Base-by-base conservation (phyloP, 805 yeast genomes). In the Candida namnaoensis region DNA sequence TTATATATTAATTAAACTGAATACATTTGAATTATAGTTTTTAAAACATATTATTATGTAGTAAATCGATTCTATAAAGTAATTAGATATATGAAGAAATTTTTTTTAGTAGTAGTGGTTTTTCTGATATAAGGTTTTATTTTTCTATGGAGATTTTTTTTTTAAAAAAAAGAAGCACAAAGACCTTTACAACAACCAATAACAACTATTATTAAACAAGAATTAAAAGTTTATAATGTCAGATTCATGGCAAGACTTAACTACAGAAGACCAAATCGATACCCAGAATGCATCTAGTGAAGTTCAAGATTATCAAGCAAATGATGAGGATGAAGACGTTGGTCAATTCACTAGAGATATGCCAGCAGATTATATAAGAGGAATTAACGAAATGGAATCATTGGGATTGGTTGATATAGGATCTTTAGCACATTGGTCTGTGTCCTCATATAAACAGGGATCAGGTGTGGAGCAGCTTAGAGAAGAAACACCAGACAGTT, bases 341-440 rank as follows among this genome's bases (percentile, higher is more conserved):
- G 28, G 7, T n/a, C 25, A 27, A 12, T 39, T 36, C 13, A 11
- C 7, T 7, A 15, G 10, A 10, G 32, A 23, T 26, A 24, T 12
- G 15, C 15, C 15, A 7, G 15, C 28, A 7, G 35, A 36, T 7
- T 25, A 24, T 15, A 7, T 41, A 10, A 26, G 55, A 47, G 86
- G 84, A 0, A 57, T 80, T 4, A 69, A 70, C 41, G 76, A 73
- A 38, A 58, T 80, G 42, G 88, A 82, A 44, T 57, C 63, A 11
- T 53, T 66, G 28, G 87, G 84, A 11, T 57, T 86, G 14, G 66
- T 77, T 1, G 96, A 93, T 54, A 71, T 91, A 9, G 87, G 95
- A 2, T 77, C 80, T 14, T 65, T 83, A 15, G 98, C 95, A 0
- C 71, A 80, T 24, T 93, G 97, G 96, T 72, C 78, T 33, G 78